These are phyloP conservation scores for Nannochloris sp. DNA, from an alignment of 139 green algal genomes.

Conservation along the genomic window DNA sequence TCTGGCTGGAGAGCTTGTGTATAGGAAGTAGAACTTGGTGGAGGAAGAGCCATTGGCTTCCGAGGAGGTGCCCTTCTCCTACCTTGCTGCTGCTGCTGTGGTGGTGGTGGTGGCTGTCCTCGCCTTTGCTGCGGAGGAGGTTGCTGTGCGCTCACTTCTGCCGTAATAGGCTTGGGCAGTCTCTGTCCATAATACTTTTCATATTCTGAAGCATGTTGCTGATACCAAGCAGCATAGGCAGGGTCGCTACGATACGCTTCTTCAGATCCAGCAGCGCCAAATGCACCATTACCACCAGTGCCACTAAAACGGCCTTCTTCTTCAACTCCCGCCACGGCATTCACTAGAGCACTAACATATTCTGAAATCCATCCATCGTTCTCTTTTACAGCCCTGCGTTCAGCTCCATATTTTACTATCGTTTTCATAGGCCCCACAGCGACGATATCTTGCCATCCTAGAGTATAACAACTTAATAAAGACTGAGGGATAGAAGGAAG, in stretches of 20 bases:
- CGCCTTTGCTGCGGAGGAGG: neutral
- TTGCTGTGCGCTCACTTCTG: neutral
- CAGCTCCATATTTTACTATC: constrained; percentile 16
- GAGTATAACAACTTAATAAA: constrained; percentile 51
- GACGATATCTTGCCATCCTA: constrained; percentile 23
- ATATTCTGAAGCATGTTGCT: constrained; percentile 5
- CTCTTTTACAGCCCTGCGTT: constrained; percentile 11
- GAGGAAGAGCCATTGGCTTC: constrained; percentile 15
- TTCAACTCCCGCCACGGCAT: constrained; percentile 1
- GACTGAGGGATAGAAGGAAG: constrained; percentile 48
- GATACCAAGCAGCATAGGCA: constrained; percentile 24
- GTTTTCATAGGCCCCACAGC: constrained; percentile 6
- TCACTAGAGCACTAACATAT: constrained; percentile 3
- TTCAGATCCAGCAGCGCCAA: constrained; percentile 3
- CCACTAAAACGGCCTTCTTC: neutral
- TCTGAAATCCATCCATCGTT: constrained; percentile 18
- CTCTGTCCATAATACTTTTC: neutral
- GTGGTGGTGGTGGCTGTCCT: neutral
- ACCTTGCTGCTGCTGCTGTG: neutral
- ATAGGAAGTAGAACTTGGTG: constrained; percentile 9
- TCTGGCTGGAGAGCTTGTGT: constrained; percentile 11
- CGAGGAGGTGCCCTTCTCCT: neutral
- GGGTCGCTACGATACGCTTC: constrained; percentile 4
- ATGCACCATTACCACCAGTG: neutral
- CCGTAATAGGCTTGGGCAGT: neutral